Conservation (phyloP, 371 early-diverging fungal species). For the Rhizopus stolonifer region DNA sequence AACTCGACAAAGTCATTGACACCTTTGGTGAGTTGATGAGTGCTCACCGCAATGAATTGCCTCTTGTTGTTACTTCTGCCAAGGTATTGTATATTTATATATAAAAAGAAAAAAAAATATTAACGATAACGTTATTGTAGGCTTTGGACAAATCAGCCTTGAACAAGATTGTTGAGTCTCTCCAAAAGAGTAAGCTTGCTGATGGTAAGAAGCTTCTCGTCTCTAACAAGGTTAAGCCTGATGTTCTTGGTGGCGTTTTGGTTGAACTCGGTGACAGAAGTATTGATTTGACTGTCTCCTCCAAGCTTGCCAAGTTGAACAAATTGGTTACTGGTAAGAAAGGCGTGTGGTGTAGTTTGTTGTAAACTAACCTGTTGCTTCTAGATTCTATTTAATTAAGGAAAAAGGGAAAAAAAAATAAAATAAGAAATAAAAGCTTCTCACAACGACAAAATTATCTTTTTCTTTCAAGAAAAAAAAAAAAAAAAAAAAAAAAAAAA, state of each 20-base stretch:
- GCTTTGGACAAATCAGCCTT: slow-evolving; percentile 51
- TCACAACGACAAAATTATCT: too few species aligned
- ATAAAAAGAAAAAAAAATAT: too few species aligned
- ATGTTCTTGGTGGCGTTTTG: slow-evolving; percentile 93
- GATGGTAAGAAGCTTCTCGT: slow-evolving; percentile 67
- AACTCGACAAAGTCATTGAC: slow-evolving; percentile 79
- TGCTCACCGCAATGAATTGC: slow-evolving; percentile 90
- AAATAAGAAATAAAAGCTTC: too few species aligned
- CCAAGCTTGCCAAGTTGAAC: slow-evolving; percentile 94
- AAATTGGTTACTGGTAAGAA: slow-evolving; percentile 76
- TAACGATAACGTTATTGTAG: too few species aligned
- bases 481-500: too few species aligned
- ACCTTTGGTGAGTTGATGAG: slow-evolving; percentile 85
- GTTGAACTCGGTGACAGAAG: slow-evolving; percentile 97
- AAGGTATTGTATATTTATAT: slow-evolving; percentile 54
- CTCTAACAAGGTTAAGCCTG: slow-evolving; percentile 91
- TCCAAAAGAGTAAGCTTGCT: slow-evolving; percentile 54
- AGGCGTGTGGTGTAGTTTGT: too few species aligned
- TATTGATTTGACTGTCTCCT: slow-evolving; percentile 94
- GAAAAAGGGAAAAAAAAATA: too few species aligned
- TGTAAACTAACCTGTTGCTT: too few species aligned
- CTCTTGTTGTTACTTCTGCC: slow-evolving; percentile 89
- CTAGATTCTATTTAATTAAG: too few species aligned
- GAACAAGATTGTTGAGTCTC: slow-evolving; percentile 52
- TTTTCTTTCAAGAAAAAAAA: too few species aligned